Conservation (phyloP, 345 rosid genomes). For the Heritiera littoralis region DNA sequence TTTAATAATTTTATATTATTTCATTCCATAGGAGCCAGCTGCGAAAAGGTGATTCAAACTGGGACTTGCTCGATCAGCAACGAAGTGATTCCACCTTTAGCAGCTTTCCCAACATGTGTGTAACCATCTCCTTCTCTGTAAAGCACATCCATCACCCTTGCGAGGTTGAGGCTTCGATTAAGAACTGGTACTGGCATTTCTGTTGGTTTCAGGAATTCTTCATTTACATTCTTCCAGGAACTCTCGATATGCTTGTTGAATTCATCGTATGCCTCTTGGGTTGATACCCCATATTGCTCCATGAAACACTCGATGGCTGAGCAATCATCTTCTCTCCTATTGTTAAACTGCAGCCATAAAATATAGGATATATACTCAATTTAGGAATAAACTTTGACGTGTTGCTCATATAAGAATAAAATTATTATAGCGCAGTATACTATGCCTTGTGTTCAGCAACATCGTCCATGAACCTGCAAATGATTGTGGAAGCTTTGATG, state of each 20-base stretch:
- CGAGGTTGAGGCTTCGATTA: conserved; percentile 8
- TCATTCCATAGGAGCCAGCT: background rate
- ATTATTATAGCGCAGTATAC: too few species aligned
- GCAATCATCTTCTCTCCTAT: conserved; percentile 28
- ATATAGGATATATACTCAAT: too few species aligned
- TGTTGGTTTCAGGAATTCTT: conserved; percentile 17
- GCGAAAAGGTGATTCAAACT: background rate
- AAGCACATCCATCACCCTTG: conserved; percentile 16
- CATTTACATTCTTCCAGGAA: conserved; percentile 43
- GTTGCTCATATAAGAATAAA: too few species aligned
- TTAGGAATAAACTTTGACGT: too few species aligned
- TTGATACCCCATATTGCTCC: conserved; percentile 29
- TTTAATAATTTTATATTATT: too few species aligned
- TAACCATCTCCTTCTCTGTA: conserved; percentile 15
- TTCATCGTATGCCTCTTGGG: conserved; percentile 25
- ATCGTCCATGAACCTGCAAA: conserved; percentile 39
- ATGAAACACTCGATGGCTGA: conserved; percentile 38
- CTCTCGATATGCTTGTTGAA: conserved; percentile 8
- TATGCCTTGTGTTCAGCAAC: conserved; percentile 26
- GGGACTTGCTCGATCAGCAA: background rate
- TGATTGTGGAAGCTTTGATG: conserved; percentile 16
- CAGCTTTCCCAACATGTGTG: background rate
- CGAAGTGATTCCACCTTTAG: background rate
- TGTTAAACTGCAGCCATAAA: background rate
- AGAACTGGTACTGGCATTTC: background rate